phyloP scores from a whole-genome alignment of 805 yeast species.

The Starmerella stellata region DNA sequence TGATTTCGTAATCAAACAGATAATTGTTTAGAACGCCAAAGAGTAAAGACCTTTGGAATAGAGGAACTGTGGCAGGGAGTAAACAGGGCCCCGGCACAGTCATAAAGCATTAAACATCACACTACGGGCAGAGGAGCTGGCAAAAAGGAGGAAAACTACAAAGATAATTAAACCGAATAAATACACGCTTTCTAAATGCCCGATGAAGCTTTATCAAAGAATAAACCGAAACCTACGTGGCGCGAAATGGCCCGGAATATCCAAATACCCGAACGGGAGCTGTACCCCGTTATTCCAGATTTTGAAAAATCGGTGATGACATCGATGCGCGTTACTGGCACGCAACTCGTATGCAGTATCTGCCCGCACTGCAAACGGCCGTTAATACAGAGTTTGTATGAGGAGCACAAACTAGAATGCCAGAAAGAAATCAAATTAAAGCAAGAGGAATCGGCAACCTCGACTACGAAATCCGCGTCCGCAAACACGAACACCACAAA shows the following conservation, averaged over 20 bases:
- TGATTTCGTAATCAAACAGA: too few species aligned
- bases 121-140: too few species aligned
- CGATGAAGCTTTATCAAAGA: not conserved
- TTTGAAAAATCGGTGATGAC: constrained; percentile 18
- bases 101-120: too few species aligned
- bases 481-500: not conserved
- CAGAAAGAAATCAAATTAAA: not conserved
- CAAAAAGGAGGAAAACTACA: too few species aligned
- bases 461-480: not conserved
- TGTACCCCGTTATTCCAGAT: constrained; percentile 10
- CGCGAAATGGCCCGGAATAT: constrained; percentile 13
- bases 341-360: constrained; percentile 17
- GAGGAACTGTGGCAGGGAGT: too few species aligned
- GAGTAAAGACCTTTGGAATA: too few species aligned
- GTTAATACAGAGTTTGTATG: constrained; percentile 13
- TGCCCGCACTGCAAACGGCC: constrained; percentile 22
- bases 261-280: constrained; percentile 3
- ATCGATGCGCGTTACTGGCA: constrained; percentile 16
- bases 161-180: too few species aligned
- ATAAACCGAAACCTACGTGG: constrained; percentile 8
- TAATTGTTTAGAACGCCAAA: too few species aligned
- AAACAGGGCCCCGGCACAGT: too few species aligned
- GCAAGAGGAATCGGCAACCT: not conserved
- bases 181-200: too few species aligned
- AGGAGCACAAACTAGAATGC: constrained; percentile 16